These are phyloP conservation scores for Nakataea oryzae DNA, from an alignment of 2,329 filamentous ascomycete genomes.

Conservation along the genomic window DNA sequence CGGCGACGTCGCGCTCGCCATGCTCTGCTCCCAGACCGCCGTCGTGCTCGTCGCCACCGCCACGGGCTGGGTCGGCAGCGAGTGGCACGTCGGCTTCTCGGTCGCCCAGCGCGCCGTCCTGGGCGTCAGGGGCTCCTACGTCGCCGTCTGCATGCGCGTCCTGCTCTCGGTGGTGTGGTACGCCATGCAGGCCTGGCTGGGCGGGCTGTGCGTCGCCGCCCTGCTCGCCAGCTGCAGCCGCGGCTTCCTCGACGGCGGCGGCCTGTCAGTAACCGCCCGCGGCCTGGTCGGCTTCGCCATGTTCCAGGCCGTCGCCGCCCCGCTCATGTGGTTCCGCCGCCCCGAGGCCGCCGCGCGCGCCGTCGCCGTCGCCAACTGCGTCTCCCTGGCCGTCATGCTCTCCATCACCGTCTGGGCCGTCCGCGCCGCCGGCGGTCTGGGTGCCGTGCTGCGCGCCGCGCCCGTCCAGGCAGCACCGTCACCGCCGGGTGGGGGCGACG, in stretches of 20 bases:
- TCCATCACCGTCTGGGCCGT: slow-evolving; percentile 24
- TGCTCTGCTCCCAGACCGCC: slow-evolving; percentile 25
- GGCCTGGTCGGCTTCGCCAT: slow-evolving; percentile 19
- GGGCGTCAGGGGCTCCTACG: slow-evolving; percentile 28
- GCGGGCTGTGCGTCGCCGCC: slow-evolving; percentile 15
- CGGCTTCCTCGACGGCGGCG: slow-evolving; percentile 11
- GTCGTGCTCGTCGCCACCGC: slow-evolving; percentile 21
- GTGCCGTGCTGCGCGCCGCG: slow-evolving; percentile 12
- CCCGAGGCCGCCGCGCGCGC: slow-evolving; percentile 26
- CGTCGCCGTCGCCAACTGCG: slow-evolving; percentile 17
- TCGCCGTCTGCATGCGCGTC: slow-evolving; percentile 25
- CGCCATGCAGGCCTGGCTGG: slow-evolving; percentile 21
- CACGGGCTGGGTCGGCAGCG: slow-evolving; percentile 24
- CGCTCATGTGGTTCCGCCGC: slow-evolving; percentile 27
- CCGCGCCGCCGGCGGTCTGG: slow-evolving; percentile 19
- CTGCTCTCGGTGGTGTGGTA: slow-evolving; percentile 28
- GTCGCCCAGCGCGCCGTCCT: slow-evolving; percentile 27
- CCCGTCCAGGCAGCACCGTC: slow-evolving; percentile 3
- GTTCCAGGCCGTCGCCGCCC: slow-evolving; percentile 18
- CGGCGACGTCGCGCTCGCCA: slow-evolving; percentile 7
- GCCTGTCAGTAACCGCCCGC: slow-evolving; percentile 5
- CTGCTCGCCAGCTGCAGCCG: slow-evolving; percentile 12
- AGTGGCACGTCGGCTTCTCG: slow-evolving; percentile 31
- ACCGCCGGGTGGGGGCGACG: too few relatives aligned
- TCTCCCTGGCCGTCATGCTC: slow-evolving; percentile 18